These are phyloP conservation scores for Emericellopsis terricola DNA, from an alignment of 495 filamentous ascomycete genomes.

Conservation along the genomic window DNA sequence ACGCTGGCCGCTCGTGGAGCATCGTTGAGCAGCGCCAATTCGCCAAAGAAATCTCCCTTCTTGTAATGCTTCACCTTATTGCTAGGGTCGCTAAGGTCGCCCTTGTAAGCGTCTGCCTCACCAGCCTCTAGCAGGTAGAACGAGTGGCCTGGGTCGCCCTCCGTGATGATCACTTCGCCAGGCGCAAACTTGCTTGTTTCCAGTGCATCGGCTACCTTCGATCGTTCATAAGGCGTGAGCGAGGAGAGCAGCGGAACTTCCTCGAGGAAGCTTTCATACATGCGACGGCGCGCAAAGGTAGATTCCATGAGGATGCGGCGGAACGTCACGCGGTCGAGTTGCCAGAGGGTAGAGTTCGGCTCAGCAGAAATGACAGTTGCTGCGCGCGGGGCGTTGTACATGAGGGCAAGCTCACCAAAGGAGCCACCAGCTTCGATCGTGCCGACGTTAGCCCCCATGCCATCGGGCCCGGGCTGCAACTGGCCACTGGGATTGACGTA, in stretches of 20 bases:
- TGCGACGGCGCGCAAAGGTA: slow-evolving; percentile 82
- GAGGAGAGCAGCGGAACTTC: slow-evolving; percentile 78
- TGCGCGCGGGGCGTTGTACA: slow-evolving; percentile 98
- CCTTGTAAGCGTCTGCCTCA: slow-evolving; percentile 72
- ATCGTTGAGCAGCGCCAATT: slow-evolving; percentile 84
- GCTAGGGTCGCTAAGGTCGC: no score
- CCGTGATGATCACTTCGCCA: slow-evolving; percentile 68
- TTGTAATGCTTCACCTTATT: slow-evolving; percentile 56
- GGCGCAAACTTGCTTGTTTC: slow-evolving; percentile 73
- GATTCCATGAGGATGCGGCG: slow-evolving; percentile 97
- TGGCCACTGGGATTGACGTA: slow-evolving; percentile 70
- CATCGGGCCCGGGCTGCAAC: slow-evolving; percentile 64
- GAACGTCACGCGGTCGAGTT: slow-evolving; percentile 88
- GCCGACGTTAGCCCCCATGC: slow-evolving; percentile 72
- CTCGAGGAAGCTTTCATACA: slow-evolving; percentile 97
- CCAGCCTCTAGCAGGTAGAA: slow-evolving; percentile 88
- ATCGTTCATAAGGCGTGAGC: slow-evolving; percentile 77
- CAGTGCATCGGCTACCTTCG: slow-evolving; percentile 92
- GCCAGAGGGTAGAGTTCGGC: slow-evolving; percentile 68
- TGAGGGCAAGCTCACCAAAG: slow-evolving; percentile 93
- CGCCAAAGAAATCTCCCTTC: slow-evolving; percentile 94
- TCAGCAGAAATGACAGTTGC: slow-evolving; percentile 83
- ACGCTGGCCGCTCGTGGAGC: slow-evolving; percentile 87
- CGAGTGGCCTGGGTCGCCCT: slow-evolving; percentile 80
- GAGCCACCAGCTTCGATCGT: slow-evolving; percentile 74